Percentiles rank a stretch among this genome's conserved stretches.
Evolutionary conservation across 2,329 filamentous ascomycete genomes (phyloP).

Genomic region (Colletotrichum australisinense): DNA sequence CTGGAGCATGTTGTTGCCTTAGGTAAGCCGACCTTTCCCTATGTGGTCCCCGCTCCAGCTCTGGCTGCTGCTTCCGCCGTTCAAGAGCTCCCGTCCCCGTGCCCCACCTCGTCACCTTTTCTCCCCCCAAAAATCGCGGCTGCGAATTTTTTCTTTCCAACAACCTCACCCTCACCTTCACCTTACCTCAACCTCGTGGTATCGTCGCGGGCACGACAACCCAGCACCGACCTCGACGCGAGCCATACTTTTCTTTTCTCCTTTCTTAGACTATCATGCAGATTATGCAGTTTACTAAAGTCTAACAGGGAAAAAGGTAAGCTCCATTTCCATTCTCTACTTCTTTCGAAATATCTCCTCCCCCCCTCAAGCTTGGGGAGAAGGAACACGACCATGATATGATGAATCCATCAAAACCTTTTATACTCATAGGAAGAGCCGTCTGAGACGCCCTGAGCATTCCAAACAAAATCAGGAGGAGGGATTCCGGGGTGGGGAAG

Average conservation of each 20-base stretch:
- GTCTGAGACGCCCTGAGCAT: conserved; percentile 52
- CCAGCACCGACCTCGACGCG: background rate
- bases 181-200: background rate
- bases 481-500: background rate
- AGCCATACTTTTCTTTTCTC: background rate
- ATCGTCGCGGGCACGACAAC: background rate
- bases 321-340: background rate
- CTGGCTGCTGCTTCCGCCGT: background rate
- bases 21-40: background rate
- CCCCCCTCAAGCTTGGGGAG: background rate
- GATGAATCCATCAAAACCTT: conserved; percentile 54
- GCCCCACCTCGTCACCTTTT: background rate
- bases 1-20: background rate
- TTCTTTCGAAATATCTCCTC: no score
- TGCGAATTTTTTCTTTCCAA: conserved; percentile 2
- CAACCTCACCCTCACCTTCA: background rate
- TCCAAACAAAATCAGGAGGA: background rate
- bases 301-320: background rate
- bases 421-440: conserved; percentile 58
- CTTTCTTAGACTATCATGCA: no score
- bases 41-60: background rate
- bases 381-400: conserved; percentile 39
- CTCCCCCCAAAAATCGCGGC: background rate
- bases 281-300: background rate
- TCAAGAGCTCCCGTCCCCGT: background rate